Percentiles rank a stretch among this genome's conserved stretches.
phyloP scores from a whole-genome alignment of 345 rosid species.

The Sonneratia caseolaris region DNA sequence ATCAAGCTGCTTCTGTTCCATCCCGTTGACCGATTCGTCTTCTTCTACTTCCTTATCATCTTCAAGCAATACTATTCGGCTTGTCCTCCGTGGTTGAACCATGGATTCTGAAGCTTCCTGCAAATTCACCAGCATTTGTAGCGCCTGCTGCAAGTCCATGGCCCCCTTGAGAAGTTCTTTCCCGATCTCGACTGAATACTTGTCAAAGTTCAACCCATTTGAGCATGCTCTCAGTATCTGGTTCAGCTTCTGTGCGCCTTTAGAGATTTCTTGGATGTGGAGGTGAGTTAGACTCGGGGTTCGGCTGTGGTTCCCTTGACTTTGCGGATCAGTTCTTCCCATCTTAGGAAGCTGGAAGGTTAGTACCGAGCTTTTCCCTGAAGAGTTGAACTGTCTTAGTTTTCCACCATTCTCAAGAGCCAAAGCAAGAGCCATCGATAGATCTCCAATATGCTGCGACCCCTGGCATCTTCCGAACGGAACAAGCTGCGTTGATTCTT shows the following conservation, averaged over 20 bases:
- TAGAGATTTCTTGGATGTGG: slow-evolving; percentile 67
- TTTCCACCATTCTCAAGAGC: slow-evolving; percentile 75
- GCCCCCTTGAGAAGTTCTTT: slow-evolving; percentile 71
- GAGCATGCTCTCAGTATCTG: slow-evolving; percentile 70
- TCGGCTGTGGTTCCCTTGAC: slow-evolving; percentile 36
- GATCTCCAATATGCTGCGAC: slow-evolving; percentile 40
- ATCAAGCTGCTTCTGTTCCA: slow-evolving; percentile 35
- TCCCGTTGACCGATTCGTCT: slow-evolving; percentile 5
- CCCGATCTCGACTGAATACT: slow-evolving; percentile 66
- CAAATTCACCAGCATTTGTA: slow-evolving; percentile 67
- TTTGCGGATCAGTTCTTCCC: slow-evolving; percentile 36
- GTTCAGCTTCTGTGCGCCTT: slow-evolving; percentile 64
- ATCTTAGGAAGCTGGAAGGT: slow-evolving; percentile 48
- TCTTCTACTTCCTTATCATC: slow-evolving; percentile 45
- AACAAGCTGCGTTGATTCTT: slow-evolving; percentile 39
- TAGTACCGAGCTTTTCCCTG: slow-evolving; percentile 38
- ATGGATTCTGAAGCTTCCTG: slow-evolving; percentile 60
- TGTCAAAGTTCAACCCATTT: slow-evolving; percentile 45
- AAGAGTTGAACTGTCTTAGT: slow-evolving; percentile 38
- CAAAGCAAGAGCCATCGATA: slow-evolving; percentile 61
- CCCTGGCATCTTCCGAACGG: slow-evolving; percentile 36
- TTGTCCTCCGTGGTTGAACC: slow-evolving; percentile 35
- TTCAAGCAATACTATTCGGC: slow-evolving; percentile 57
- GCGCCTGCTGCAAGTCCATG: slow-evolving; percentile 65
- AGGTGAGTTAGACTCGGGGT: slow-evolving; percentile 47